phyloP scores from a whole-genome alignment of 2,329 filamentous ascomycete species.

The Aspergillus caelatus region DNA sequence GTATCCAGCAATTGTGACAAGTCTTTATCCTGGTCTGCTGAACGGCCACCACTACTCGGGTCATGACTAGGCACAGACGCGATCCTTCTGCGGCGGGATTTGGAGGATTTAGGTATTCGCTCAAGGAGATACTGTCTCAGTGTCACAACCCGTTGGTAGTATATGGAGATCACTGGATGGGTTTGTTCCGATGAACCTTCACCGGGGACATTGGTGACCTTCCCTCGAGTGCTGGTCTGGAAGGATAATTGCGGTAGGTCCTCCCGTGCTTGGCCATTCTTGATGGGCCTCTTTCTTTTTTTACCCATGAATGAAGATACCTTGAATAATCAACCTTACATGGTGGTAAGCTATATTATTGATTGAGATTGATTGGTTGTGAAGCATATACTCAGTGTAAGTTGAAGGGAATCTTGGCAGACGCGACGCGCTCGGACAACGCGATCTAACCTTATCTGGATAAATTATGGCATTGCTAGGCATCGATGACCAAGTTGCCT shows the following conservation, averaged over 20 bases:
- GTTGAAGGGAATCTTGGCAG: background rate
- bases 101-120: conserved; percentile 69
- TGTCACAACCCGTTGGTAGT: conserved; percentile 67
- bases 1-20: conserved; percentile 67
- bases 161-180: conserved; percentile 69
- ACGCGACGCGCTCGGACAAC: background rate
- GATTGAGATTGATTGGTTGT: background rate
- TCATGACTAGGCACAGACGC: conserved; percentile 33
- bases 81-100: conserved; percentile 51
- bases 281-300: conserved; percentile 47
- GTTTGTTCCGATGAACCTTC: conserved; percentile 18
- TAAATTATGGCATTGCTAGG: background rate
- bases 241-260: conserved; percentile 27
- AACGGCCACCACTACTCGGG: background rate
- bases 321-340: background rate
- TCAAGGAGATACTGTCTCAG: conserved; percentile 72
- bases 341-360: background rate
- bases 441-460: background rate
- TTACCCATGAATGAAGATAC: conserved; percentile 16
- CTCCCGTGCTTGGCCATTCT: conserved; percentile 19
- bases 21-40: conserved; percentile 7
- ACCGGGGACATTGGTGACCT: no score
- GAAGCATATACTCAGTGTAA: background rate
- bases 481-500: no score
- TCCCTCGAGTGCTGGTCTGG: background rate